Evolutionary conservation across 805 yeast species (phyloP).

Genomic region (Nakazawaea laoshanensis): DNA sequence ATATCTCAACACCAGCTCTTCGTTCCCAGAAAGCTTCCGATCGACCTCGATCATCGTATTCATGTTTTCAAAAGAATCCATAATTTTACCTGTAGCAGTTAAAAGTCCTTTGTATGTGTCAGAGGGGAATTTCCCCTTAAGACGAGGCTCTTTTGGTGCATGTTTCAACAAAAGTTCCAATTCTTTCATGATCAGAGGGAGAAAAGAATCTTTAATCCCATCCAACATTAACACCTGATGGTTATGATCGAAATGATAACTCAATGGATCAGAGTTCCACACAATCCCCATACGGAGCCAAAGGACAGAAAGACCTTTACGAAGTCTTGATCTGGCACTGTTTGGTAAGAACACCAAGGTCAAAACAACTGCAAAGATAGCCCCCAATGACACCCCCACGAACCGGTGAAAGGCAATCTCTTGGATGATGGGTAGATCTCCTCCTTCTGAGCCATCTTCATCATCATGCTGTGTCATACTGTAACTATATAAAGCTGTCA

Average conservation of each 20-base stretch:
- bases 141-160: conserved; percentile 67
- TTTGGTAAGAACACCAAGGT: conserved; percentile 63
- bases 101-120: conserved; percentile 42
- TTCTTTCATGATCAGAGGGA: conserved; percentile 47
- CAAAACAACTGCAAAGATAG: conserved; percentile 67
- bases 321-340: conserved; percentile 64
- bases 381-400: conserved; percentile 63
- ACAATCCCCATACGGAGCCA: conserved; percentile 78
- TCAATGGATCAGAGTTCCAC: conserved; percentile 72
- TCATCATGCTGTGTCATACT: conserved; percentile 52
- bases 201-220: conserved; percentile 34
- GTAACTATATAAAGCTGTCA: conserved; percentile 71
- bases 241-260: conserved; percentile 24
- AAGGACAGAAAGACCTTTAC: conserved; percentile 54
- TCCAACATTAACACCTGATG: conserved; percentile 20
- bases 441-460: conserved; percentile 59
- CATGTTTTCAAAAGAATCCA: conserved; percentile 72
- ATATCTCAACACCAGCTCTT: conserved; percentile 44
- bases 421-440: conserved; percentile 54
- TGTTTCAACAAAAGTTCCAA: conserved; percentile 53
- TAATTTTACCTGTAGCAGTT: conserved; percentile 48
- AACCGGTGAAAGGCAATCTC: conserved; percentile 78
- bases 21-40: conserved; percentile 42
- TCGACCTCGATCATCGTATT: conserved; percentile 61
- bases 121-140: conserved; percentile 65